Evolutionary conservation across 2,329 filamentous ascomycete species (phyloP).

Genomic region (Trichoderma harzianum): DNA sequence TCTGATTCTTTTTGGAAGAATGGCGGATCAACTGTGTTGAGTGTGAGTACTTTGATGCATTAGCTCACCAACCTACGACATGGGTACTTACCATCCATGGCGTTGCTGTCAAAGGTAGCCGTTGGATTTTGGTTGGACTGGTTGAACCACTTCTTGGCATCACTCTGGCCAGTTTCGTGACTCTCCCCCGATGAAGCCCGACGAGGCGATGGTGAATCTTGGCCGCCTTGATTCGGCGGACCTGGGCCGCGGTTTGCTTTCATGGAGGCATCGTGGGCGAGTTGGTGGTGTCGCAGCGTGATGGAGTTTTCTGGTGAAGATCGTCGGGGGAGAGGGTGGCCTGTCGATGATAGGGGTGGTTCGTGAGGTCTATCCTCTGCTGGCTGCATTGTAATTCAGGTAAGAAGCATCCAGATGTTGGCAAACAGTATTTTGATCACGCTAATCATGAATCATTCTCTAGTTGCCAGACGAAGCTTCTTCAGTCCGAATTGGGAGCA

Average conservation of each 20-base stretch:
- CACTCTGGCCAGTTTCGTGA: slow-evolving; percentile 46
- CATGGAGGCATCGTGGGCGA: slow-evolving; percentile 42
- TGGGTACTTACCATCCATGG: slow-evolving; percentile 46
- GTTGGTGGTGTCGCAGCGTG: slow-evolving; percentile 45
- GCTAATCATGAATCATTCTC: slow-evolving; percentile 1
- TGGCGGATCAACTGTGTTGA: slow-evolving; percentile 46
- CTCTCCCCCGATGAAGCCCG: slow-evolving; percentile 50
- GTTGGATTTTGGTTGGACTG: slow-evolving; percentile 49
- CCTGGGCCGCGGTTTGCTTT: slow-evolving; percentile 28
- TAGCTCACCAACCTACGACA: no score
- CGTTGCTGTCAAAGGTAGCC: slow-evolving; percentile 38
- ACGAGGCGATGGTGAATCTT: slow-evolving; percentile 25
- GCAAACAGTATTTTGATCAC: not conserved
- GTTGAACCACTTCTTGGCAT: slow-evolving; percentile 54
- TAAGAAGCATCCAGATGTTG: not conserved
- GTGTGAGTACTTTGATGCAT: slow-evolving; percentile 7
- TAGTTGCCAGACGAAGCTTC: not conserved
- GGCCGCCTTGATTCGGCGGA: slow-evolving; percentile 21
- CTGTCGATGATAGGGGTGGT: slow-evolving; percentile 27
- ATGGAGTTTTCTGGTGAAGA: slow-evolving; percentile 45
- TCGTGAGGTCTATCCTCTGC: slow-evolving; percentile 24
- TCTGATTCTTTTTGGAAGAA: slow-evolving; percentile 54
- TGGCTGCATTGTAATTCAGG: slow-evolving; percentile 30
- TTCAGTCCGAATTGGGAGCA: not conserved
- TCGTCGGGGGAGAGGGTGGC: slow-evolving; percentile 44